phyloP scores from a whole-genome alignment of 2,329 filamentous ascomycete species.

The Alternaria gansuensis region DNA sequence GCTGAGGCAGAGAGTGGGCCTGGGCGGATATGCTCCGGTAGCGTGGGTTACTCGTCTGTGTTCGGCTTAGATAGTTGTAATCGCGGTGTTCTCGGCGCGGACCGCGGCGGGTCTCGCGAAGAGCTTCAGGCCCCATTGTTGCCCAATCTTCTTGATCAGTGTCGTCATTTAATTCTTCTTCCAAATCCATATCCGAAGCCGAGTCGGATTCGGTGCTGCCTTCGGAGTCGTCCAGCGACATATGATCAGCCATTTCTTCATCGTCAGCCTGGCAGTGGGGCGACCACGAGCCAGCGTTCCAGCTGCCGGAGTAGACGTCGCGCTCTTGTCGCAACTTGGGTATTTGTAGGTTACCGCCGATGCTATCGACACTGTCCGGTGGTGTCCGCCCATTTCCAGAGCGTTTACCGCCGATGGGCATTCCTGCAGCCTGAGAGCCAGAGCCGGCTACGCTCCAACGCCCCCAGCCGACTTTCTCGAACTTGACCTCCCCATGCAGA shows the following conservation, averaged over 20 bases:
- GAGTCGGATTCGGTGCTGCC: conserved; percentile 73
- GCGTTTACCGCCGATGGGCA: conserved; percentile 52
- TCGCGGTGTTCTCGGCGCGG: conserved; percentile 48
- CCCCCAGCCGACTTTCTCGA: conserved; percentile 97
- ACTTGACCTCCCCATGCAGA: conserved; percentile 76
- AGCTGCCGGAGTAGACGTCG: conserved; percentile 64
- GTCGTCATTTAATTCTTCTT: conserved; percentile 78
- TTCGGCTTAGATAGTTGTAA: conserved; percentile 53
- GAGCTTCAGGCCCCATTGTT: conserved; percentile 82
- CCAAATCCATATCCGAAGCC: conserved; percentile 73
- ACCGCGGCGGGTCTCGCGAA: conserved; percentile 67
- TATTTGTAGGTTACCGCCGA: conserved; percentile 57
- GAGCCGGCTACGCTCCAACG: conserved; percentile 77
- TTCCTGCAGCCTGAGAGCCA: conserved; percentile 62
- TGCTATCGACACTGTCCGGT: conserved; percentile 59
- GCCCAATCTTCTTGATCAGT: conserved; percentile 98
- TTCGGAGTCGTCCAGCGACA: conserved; percentile 81
- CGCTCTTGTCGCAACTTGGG: conserved; percentile 49
- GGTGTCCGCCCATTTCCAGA: conserved; percentile 54
- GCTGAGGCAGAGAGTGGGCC: conserved; percentile 40
- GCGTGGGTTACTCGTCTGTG: conserved; percentile 42
- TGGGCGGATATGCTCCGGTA: conserved; percentile 42
- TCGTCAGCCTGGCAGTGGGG: conserved; percentile 57
- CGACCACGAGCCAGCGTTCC: conserved; percentile 77
- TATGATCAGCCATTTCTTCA: conserved; percentile 79